Evolutionary conservation across 2,329 filamentous ascomycete species (phyloP), one percentile per base, ranked within the genome.

Genomic region (Chaetomium strumarium): DNA sequence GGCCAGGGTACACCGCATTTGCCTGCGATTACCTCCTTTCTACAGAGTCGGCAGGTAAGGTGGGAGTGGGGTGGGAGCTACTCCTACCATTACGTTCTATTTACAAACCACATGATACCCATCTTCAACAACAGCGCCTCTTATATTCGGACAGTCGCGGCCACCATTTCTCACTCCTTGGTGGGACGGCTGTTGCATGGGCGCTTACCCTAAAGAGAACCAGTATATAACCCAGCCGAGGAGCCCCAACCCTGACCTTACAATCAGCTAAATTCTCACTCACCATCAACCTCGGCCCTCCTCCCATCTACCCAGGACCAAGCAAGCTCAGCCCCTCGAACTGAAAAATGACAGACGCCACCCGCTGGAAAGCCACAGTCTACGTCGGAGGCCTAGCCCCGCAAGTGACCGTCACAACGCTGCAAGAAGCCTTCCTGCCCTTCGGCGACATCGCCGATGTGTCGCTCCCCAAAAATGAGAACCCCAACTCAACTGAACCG

Each of bases 361-460:
- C 87, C 46, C 84, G 92, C 57, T 85, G 92, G 72, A 96, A 96
- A 72, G 84, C 88, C 42, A 99, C 93, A 11, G 79, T 99, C 57
- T 95, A 95, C 67, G 88, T 99, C 47, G 91, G 91, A 58, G 92
- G 92, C 31, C 81, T 99, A 46, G 85, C 93, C 60, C 82, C 85
- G 57, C 78, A 83, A 47, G 90, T 95, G 53, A 92, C 85, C 12
- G 75, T 77, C 36, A 79, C 82, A 55, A 88, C 85, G 56, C 76
- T 99, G 43, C 85, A 90, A 63, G 89, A 95, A 64, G 91, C 91
- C 51, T 99, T 99, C 72, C 81, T 99, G 52, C 93, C 95, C 0
- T 99, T 99, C 69, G 93, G 95, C 65, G 92, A 96, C 68, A 92
- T 99, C 57, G 84, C 88, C 60, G 90, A 96, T 67, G 85, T 99